Base-by-base conservation (phyloP, 768 basidiomycete genomes). In the Cystobasidium tubakii region DNA sequence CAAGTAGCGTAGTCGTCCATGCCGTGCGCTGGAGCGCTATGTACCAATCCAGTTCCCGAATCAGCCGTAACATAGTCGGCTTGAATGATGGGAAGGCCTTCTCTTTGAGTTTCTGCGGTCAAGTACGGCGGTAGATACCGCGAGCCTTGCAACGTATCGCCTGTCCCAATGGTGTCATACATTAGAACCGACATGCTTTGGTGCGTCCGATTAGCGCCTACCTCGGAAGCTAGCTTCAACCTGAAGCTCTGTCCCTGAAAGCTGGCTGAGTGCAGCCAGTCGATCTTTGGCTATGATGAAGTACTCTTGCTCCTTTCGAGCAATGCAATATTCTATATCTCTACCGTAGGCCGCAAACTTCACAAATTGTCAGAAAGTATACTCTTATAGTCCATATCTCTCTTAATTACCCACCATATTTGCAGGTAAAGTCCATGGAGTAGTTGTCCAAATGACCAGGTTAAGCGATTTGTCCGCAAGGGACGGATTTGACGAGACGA, bases 1-100 rank as follows among this genome's bases (percentile, higher is more conserved):
- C 90, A 91, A 6, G 87, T 85, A 34, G 85, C 84, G 79, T 95
- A 99, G 81, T 99, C 95, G 77, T 99, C 95, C 12, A 86, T 85
- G 21, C 94, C 95, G 78, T 98, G 95, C 0, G 91, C 93, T 15
- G 95, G 94, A 0, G 95, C 94, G 76, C 89, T 91, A 79, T 98
- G 95, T 0, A 99, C 95, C 15, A 97, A 85, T 39, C 95, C 94
- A 1, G 94, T 96, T 6, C 95, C 95, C n/a, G 92, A 89, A 21
- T 88, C 86, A 0, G 89, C 81, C 0, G 89, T 91, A 19, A 98
- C 95, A 79, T 95, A 89, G 0, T 84, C 81, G 0, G 91, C 88
- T 0, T 86, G 79, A 44, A 95, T 85, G 57, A 96, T 81, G 1
- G 78, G 76, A 4, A 77, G 75, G 1, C 64, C 57, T 3, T 23